phyloP scores from a whole-genome alignment of 2,329 filamentous ascomycete species.

The Metarhizium humberi region DNA sequence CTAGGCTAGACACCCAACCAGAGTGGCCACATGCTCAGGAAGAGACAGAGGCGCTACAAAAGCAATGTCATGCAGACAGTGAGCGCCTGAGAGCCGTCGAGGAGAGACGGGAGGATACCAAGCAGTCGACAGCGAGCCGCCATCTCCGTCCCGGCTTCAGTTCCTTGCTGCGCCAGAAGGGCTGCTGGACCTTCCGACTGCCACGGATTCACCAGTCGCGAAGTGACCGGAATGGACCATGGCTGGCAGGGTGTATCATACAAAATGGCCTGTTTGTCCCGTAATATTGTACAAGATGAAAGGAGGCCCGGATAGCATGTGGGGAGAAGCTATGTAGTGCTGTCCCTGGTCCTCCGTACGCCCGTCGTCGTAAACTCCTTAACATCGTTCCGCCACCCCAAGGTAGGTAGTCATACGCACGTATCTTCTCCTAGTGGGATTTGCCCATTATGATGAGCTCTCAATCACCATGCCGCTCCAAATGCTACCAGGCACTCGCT shows the following conservation, averaged over 20 bases:
- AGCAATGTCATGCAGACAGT: conserved; percentile 6
- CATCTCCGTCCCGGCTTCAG: conserved; percentile 2
- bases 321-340: no score
- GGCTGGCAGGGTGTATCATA: background rate
- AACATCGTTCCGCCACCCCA: no score
- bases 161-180: conserved; percentile 4
- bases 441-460: background rate
- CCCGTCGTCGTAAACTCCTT: background rate
- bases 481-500: background rate
- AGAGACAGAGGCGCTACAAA: conserved; percentile 4
- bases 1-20: conserved; percentile 3
- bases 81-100: background rate
- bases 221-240: background rate
- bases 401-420: no score
- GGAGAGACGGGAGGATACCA: conserved; percentile 1
- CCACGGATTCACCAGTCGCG: background rate
- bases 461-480: background rate
- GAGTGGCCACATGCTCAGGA: conserved; percentile 5
- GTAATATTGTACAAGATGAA: background rate
- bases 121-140: conserved; percentile 3
- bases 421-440: no score
- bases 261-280: background rate
- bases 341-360: background rate
- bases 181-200: background rate
- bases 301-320: background rate